Evolutionary conservation across 805 yeast species (phyloP).

Genomic region (Sungouiella thailandica): DNA sequence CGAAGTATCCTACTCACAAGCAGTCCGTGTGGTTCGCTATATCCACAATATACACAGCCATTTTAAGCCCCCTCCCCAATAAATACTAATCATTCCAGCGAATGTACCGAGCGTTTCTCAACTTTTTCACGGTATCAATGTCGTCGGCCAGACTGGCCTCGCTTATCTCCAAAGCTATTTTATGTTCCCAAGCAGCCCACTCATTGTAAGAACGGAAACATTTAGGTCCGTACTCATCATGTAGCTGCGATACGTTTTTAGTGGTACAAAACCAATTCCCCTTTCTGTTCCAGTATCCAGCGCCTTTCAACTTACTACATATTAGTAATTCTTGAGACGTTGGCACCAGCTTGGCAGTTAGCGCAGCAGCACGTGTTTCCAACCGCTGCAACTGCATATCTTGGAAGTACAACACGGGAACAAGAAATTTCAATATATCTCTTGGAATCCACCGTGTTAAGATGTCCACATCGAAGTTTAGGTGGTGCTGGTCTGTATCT

Average conservation of each 20-base stretch:
- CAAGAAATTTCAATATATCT: constrained; percentile 12
- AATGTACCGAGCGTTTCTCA: constrained; percentile 1
- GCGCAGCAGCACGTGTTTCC: constrained; percentile 2
- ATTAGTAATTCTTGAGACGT: constrained; percentile 12
- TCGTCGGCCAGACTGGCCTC: constrained; percentile 8
- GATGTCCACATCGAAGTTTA: constrained; percentile 12
- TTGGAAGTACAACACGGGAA: constrained; percentile 17
- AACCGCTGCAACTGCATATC: constrained; percentile 9
- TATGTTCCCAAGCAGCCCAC: constrained; percentile 17
- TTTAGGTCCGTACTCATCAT: constrained; percentile 12
- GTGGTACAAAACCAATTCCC: constrained; percentile 19
- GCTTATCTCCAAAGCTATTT: constrained; percentile 3
- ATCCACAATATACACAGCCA: not conserved
- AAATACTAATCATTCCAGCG: not conserved
- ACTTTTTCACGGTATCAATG: not conserved
- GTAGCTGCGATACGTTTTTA: constrained; percentile 1
- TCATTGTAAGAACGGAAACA: constrained; percentile 14
- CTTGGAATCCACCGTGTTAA: constrained; percentile 17
- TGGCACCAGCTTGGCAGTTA: constrained; percentile 15
- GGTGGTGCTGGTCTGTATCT: constrained; percentile 16
- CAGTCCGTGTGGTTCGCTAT: not conserved
- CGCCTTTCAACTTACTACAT: constrained; percentile 11
- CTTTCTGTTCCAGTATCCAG: constrained; percentile 14
- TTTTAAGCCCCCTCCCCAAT: not conserved
- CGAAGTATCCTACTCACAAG: too few species aligned